Base-by-base conservation (phyloP, 306 rosid species). In the Urtica urens region DNA sequence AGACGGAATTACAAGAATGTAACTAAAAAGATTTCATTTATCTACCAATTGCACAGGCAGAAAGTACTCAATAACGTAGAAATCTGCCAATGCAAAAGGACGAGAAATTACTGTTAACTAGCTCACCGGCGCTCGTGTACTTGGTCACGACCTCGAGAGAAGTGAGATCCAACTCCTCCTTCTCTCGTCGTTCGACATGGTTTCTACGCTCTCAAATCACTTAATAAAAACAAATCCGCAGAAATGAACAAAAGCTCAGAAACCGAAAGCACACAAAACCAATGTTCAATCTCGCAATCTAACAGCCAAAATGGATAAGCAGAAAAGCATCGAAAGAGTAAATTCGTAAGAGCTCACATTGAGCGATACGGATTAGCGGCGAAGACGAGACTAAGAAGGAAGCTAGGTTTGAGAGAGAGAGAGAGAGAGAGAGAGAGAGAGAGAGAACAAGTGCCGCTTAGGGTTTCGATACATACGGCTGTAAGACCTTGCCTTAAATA, bases 151-250 rank as follows among this genome's bases (percentile, higher is more conserved):
- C 97, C 58, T 84, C 97, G 9, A 82, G 68, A 58, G 97, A 81
- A 57, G 79, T 53, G 74, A 88, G 93, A 84, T 88, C 97, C 68
- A 88, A 64, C 84, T 88, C 97, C 84, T 76, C 85, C 94, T 90
- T 90, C 97, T 81, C 58, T 88, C 97, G 16, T 88, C 97, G 62
- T 84, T 93, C 70, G 95, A 74, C 97, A 88, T 88, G 67, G 72
- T 35, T 53, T 2, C 64, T 18, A 38, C 57, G 53, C 54, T 57
- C 49, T 12, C 23, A 19, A 55, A 45, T 28, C 22, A 31, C 53
- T 27, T 30, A 50, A 6, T 6, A 38, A 5, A 38, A 7, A 38
- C 21, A 3, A 20, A 15, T 23, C 19, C 20, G 6, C 8, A 0
- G 23, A 13, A 27, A 26, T 14, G 20, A 5, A n/a, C n/a, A n/a